Base-by-base conservation (phyloP, 2,329 filamentous ascomycete genomes). In the Cyclaneusma minus region DNA sequence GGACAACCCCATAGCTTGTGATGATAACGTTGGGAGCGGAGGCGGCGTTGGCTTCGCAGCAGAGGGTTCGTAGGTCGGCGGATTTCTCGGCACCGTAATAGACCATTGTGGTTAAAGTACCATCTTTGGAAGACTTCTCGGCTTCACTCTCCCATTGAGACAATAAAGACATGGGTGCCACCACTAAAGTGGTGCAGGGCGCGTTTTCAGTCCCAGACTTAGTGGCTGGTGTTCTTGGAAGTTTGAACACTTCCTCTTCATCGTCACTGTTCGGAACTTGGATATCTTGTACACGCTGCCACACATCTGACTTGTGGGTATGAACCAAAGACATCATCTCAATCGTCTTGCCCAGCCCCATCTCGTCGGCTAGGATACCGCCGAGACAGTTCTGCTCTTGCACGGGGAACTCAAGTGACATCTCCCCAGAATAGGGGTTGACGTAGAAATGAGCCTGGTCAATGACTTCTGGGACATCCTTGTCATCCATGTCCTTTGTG, bases 291-390 rank as follows among this genome's bases (percentile, higher is more conserved):
- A 53, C 46, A 13, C 49, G 43, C 9, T 50, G 42, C 4, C 59
- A 55, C 9, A 58, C 45, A 13, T 75, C 61, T 3, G 71, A 75
- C 34, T 68, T 71, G 47, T 95, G 81, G 0, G 81, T 70, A 47
- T 98, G 89, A 4, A 98, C 68, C 25, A 98, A 58, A 51, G 83
- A 89, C 34, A 98, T 68, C 84, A 98, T 95, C 46, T 98, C 87
- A 28, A 98, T 95, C 0, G 89, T 98, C 56, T 98, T 98, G 17
- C 89, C 89, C 2, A 98, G 60, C 24, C 89, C 89, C 89, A 98
- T 98, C 52, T 95, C 80, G 43, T 98, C 89, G 6, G 89, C 89
- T 21, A 98, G 58, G 30, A 98, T 81, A 5, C 89, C 89, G 22
- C 89, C 89, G 0, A 93, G 60, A 39, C 89, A 98, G 46, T 91